These are phyloP conservation scores for Marasmius sp. DNA, from an alignment of 1,284 basidiomycete species.

Conservation along the genomic window DNA sequence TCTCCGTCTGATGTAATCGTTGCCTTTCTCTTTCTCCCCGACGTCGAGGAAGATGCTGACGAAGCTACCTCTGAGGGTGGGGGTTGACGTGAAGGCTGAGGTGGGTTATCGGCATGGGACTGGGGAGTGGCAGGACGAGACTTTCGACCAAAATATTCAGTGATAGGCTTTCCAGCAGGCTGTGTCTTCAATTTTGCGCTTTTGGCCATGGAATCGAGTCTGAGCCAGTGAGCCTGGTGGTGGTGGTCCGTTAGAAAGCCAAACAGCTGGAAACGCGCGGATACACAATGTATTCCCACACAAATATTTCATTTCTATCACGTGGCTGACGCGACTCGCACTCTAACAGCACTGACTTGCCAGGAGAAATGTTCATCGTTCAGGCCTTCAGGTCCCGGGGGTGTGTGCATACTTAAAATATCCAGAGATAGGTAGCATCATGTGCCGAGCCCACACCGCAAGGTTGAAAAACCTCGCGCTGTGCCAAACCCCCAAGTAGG, in stretches of 20 bases:
- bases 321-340: no score
- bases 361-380: no score
- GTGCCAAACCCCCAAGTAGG: no score
- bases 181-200: conserved; percentile 25
- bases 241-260: not conserved
- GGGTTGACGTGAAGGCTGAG: not conserved
- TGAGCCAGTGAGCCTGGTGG: not conserved
- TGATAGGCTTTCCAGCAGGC: conserved; percentile 30
- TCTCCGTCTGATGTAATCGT: not conserved
- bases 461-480: no score
- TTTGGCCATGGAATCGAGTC: conserved; percentile 27
- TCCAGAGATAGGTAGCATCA: no score
- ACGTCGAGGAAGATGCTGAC: not conserved
- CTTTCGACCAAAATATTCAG: conserved; percentile 36
- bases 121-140: not conserved
- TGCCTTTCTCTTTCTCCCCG: not conserved
- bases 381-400: no score
- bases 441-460: no score
- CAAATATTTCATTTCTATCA: no score
- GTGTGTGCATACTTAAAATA: no score
- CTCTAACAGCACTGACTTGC: no score
- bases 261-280: not conserved
- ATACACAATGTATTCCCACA: no score
- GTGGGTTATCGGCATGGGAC: not conserved
- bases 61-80: not conserved